phyloP scores from a whole-genome alignment of 805 yeast genomes.

The Kazachstania bromeliacearum region DNA sequence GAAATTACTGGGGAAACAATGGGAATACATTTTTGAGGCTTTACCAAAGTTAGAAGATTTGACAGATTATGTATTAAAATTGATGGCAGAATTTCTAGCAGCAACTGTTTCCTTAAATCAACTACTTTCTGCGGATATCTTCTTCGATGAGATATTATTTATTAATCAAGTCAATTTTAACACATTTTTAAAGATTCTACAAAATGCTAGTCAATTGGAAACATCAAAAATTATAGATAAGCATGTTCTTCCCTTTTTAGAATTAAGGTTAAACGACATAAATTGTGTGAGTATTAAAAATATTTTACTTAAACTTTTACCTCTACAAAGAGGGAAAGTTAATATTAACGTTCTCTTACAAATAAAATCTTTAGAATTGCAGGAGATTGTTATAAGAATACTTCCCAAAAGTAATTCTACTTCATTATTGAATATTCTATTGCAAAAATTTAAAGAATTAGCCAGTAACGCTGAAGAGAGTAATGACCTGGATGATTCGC shows the following conservation, averaged over 20 bases:
- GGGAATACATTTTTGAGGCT: slow-evolving; percentile 11
- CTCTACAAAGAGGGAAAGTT: slow-evolving; percentile 4
- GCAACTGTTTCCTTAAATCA: slow-evolving; percentile 16
- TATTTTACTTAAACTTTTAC: slow-evolving; percentile 10
- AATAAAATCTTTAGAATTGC: slow-evolving; percentile 12
- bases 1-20: slow-evolving; percentile 14
- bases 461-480: slow-evolving; percentile 2
- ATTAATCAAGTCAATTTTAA: slow-evolving; percentile 5
- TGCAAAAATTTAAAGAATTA: neutral
- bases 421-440: neutral
- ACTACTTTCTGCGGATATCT: slow-evolving; percentile 7
- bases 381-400: slow-evolving; percentile 12
- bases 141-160: slow-evolving; percentile 17
- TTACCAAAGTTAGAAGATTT: neutral
- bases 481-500: slow-evolving; percentile 13
- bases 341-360: slow-evolving; percentile 7
- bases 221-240: slow-evolving; percentile 12
- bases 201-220: slow-evolving; percentile 9
- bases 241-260: slow-evolving; percentile 15
- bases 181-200: slow-evolving; percentile 7
- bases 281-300: slow-evolving; percentile 8
- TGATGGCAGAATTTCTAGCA: slow-evolving; percentile 10
- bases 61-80: neutral
- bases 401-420: slow-evolving; percentile 3
- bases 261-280: slow-evolving; percentile 4